Evolutionary conservation across 768 basidiomycete genomes (phyloP), one percentile per base, ranked within the genome.

Genomic region (Hirschioporus abietinus): DNA sequence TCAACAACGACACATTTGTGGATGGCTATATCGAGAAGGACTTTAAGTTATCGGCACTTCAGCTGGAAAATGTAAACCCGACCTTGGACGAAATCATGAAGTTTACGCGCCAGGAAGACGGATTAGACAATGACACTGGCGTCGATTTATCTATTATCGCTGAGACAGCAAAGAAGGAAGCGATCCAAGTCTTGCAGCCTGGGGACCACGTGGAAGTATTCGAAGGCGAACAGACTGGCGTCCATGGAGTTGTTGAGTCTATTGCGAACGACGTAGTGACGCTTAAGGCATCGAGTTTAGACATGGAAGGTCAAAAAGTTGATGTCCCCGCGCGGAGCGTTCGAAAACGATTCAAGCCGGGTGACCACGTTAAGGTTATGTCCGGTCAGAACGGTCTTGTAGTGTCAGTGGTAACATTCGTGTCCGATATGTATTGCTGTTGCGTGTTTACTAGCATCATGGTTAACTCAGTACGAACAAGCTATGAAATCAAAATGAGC

Each of bases 281-380:
- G 1, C 86, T 99, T 68, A 87, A 87, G 35, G 92, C 92, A 1
- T 79, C 87, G 27, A 90, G 91, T 5, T 78, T 92, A 30, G 96
- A 97, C 67, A 84, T 96, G 63, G 92, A 93, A 67, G 92, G 91
- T 0, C 91, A 93, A 75, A 88, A 90, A 74, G 85, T 96, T 65
- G 93, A 95, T 67, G 83, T 96, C 8, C 90, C 92, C 10, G 92
- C 93, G 0, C 83, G 92, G 65, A 91, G 91, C 74, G 95, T 99
- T 2, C 83, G 96, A 72, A 99, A 99, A 79, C 83, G 90, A 59
- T 99, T 99, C 83, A 95, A 94, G 75, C 85, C 95, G 65, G 97
- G 97, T 73, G 96, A 99, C 78, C 97, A 99, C 72, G 95, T 99
- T 78, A 99, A 99, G 79, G 96, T 99, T 66, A 95, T 99, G 89